Base-by-base conservation (phyloP, 352 stramenopile species). In the Phytophthora europaea region DNA sequence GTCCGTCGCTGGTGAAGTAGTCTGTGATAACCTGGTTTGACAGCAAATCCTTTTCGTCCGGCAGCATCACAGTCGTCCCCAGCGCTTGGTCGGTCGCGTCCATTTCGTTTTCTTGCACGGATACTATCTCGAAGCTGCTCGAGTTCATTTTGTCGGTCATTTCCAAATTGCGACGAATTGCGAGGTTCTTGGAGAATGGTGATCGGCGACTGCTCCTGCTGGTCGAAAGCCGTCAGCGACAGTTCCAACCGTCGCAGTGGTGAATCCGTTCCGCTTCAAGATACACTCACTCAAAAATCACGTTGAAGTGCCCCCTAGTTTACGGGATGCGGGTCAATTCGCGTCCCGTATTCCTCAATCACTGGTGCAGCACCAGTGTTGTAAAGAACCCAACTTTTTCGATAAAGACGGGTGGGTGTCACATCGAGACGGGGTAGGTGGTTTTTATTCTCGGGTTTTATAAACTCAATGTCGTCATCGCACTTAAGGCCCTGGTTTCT, bases 1-100 rank as follows among this genome's bases (percentile, higher is more conserved):
- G 66, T 56, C 70, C 70, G 47, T 81, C 70, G 47, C 33, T 61
- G 13, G 64, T 65, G 50, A 82, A 80, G 50, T 80, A 80, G 36
- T 80, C 52, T n/a, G 40, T 18, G 52, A 82, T 82, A 43, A 82
- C 55, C 36, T 73, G 68, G 12, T 61, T 78, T n/a, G 72, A 78
- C 34, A 82, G 28, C 23, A 70, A 78, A 18, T 26, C 43, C 5
- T 69, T 47, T 16, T 73, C 64, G 6, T 76, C 68, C 31, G 64
- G 22, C 12, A 79, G 40, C 50, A 80, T 31, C 7, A 80, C 23
- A 16, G 23, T 65, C 12, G 72, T 59, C 13, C 65, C 60, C 23
- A 78, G 38, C n/a, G 67, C 28, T 67, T 76, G 23, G 16, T 73
- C 64, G 1, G 55, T 51, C 40, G 34, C 43, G 28, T 67, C 40